Base-by-base conservation (phyloP, 1,284 basidiomycete species). In the Boletus sp. region DNA sequence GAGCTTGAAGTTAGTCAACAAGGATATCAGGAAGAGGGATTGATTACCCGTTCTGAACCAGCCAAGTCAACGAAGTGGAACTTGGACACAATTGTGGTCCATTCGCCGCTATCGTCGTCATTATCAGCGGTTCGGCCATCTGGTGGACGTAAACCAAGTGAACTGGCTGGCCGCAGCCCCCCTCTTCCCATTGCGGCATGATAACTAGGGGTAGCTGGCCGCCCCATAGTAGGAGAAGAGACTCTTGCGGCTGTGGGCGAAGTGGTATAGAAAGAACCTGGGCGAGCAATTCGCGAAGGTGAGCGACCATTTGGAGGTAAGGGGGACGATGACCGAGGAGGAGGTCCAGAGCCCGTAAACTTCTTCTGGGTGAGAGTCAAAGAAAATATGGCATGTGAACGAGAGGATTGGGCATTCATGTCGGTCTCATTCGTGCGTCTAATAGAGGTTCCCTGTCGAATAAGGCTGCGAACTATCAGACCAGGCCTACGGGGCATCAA, bases 1-100 rank as follows among this genome's bases (percentile, higher is more conserved):
- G 62, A 49, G 55, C 46, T 57, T 48, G 10, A 48, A 54, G 50
- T 48, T 57, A 57, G 59, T 41, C 49, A 29, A 46, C 33, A 54
- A 41, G 26, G 17, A 45, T 38, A 46, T 33, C 6, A 22, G 6
- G 34, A 44, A 39, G 43, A 50, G 46, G 44, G 55, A 42, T 33
- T 32, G 72, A 81, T 65, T 65, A 91, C 88, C 58, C 96, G 76
- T 73, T 99, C 95, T 27, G 92, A 95, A 43, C 95, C 95, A 22
- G 95, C 95, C 55, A 99, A 71, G 72, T 99, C 95, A 41, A 99
- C 96, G 64, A 98, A 97, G 70, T 99, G 95, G 71, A 98, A 97
- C 66, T 99, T 99, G 55, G 92, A 95, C 35, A 88, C 84, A 43
- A 95, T 81, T 0, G 92, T 92, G 10, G 88, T 77, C 89, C 91